Evolutionary conservation across 441 rosid genomes (phyloP), one percentile per base, ranked within the genome.

Genomic region (Hura crepitans): DNA sequence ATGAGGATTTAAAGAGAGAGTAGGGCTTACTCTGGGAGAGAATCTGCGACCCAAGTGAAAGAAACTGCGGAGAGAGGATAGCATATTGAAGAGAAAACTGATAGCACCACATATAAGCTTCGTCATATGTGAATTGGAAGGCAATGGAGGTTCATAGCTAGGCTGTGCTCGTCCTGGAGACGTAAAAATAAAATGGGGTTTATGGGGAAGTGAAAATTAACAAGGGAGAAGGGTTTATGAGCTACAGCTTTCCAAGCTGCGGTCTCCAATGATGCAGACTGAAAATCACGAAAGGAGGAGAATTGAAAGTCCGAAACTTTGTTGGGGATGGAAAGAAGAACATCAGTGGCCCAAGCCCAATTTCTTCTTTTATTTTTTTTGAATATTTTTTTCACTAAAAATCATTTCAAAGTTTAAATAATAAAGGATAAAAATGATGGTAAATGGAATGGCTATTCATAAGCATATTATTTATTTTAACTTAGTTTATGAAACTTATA

Each of bases 11-110:
- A 73, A 78, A 73, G 66, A 71, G 45, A 74, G 63, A 47, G 63
- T 65, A 43, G 76, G 82, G 83, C 82, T 80, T 81, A 86, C 81
- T 60, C 75, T 81, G 62, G 33, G 75, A 78, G 79, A 77, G 74
- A 81, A 71, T 77, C 85, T 80, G 77, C 84, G 87, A 65, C 75
- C 79, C 77, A 77, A 59, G 66, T 62, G 78, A 62, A 84, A 62
- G 74, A 86, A 68, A 66, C 68, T 81, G 61, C 91, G 87, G 51
- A 86, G 73, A 75, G 81, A 80, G 59, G 76, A 68, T 63, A 84
- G 77, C 89, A 89, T 89, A 70, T 79, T 81, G 77, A 75, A 72
- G 62, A 79, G 57, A 72, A 66, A 62, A 49, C 61, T 27, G 60
- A 53, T 1, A 23, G 51, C 46, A 5, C 46, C 62, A 50, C 28